Evolutionary conservation across 148 eudicot species (phyloP).

Genomic region (Nepenthes mirabilis): DNA sequence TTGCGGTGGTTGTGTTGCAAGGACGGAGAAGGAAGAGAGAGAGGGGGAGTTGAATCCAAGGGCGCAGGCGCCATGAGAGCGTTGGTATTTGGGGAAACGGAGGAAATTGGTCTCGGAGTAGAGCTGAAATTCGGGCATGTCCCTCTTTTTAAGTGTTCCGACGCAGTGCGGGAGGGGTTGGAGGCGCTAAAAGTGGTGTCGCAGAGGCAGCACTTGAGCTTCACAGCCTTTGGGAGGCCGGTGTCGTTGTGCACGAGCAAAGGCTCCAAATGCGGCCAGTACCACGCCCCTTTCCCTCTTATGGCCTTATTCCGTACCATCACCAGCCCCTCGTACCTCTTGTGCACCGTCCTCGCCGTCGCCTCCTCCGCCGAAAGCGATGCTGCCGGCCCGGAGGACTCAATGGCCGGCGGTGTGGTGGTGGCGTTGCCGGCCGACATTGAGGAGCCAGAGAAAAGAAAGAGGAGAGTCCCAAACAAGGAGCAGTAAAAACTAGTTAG

Average conservation of each 20-base stretch:
- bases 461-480: too few species aligned
- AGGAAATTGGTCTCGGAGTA: constrained; percentile 18
- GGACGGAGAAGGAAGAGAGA: too few species aligned
- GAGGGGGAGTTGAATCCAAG: too few species aligned
- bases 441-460: too few species aligned
- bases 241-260: constrained; percentile 47
- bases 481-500: too few species aligned
- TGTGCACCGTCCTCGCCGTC: constrained; percentile 47
- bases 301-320: constrained; percentile 79
- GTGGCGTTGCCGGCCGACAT: too few species aligned
- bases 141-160: constrained; percentile 84
- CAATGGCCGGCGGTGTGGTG: background rate
- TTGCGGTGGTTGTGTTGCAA: background rate
- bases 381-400: constrained; percentile 1
- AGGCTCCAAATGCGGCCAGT: constrained; percentile 89
- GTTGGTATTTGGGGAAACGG: constrained; percentile 8
- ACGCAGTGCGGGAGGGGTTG: constrained; percentile 85
- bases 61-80: too few species aligned
- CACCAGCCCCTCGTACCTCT: constrained; percentile 63
- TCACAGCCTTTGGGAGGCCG: constrained; percentile 64
- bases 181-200: constrained; percentile 75
- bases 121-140: constrained; percentile 72
- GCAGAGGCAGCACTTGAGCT: constrained; percentile 70
- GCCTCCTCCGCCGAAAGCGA: constrained; percentile 40
- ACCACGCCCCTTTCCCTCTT: constrained; percentile 98